Percentiles rank a stretch among this genome's conserved stretches.
Conservation (phyloP, 2,329 filamentous ascomycete species). For the Lithohypha guttulata region DNA sequence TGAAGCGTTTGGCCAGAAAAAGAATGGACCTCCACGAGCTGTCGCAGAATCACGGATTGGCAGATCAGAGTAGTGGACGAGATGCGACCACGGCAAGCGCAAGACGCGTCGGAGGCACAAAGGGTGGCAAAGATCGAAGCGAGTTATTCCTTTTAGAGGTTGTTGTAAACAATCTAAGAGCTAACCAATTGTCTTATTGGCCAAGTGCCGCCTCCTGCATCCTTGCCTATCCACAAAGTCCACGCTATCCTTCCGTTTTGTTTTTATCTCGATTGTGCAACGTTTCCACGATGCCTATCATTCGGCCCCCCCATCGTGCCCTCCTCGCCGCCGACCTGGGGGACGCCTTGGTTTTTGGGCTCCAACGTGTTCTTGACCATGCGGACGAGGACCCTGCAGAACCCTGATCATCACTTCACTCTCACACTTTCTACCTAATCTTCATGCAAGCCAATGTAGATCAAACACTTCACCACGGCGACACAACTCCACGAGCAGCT, state of each 20-base stretch:
- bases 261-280: no score
- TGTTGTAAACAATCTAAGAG: no score
- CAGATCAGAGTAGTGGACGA: background rate
- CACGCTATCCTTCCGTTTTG: no score
- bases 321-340: background rate
- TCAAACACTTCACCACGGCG: background rate
- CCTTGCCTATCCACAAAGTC: no score
- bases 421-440: no score
- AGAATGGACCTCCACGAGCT: background rate
- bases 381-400: background rate
- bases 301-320: background rate
- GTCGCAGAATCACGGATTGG: background rate
- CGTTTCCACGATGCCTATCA: background rate
- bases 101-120: constrained; percentile 4
- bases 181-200: no score
- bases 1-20: background rate
- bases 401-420: constrained; percentile 2
- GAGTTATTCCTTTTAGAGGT: no score
- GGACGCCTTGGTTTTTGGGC: background rate
- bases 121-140: no score
- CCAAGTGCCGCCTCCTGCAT: no score
- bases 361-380: background rate
- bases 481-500: no score
- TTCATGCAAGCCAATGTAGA: background rate
- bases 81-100: background rate